A percentile compares a stretch with the other conserved stretches of the same genome.
Conservation (phyloP, 257 asterid genomes). For the Echium plantagineum region DNA sequence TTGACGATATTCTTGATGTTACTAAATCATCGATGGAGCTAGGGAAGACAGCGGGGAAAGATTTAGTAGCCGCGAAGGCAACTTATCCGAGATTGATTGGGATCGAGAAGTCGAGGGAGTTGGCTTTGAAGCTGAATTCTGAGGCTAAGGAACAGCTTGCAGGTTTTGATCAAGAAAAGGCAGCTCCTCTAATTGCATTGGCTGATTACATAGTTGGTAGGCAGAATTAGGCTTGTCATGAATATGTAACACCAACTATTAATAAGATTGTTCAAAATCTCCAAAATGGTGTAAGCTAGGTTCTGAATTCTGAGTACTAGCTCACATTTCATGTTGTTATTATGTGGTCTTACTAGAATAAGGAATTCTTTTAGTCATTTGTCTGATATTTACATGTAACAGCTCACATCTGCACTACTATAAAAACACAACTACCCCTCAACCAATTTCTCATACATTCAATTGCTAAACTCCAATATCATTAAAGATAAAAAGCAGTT, state of each 20-base stretch:
- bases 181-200: constrained; percentile 55
- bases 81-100: constrained; percentile 75
- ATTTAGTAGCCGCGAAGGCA: constrained; percentile 45
- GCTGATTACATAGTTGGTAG: constrained; percentile 67
- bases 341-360: too few relatives aligned
- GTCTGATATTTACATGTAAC: too few relatives aligned
- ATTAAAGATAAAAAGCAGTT: not conserved
- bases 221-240: constrained; percentile 25
- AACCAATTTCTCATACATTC: too few relatives aligned
- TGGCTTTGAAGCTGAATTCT: constrained; percentile 39
- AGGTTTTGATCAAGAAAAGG: constrained; percentile 39
- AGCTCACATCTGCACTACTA: not conserved
- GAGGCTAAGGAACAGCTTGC: constrained; percentile 54
- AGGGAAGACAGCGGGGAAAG: constrained; percentile 82
- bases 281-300: too few relatives aligned
- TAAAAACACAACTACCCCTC: not conserved
- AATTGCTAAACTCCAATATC: not conserved
- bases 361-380: too few relatives aligned
- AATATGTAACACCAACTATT: too few relatives aligned
- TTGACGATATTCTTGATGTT: constrained; percentile 68
- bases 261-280: too few relatives aligned
- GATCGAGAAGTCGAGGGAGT: constrained; percentile 54
- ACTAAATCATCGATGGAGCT: constrained; percentile 55
- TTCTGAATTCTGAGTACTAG: too few relatives aligned
- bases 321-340: too few relatives aligned